These are phyloP conservation scores for Simmondsia chinensis DNA, from an alignment of 148 eudicot genomes.

Conservation along the genomic window DNA sequence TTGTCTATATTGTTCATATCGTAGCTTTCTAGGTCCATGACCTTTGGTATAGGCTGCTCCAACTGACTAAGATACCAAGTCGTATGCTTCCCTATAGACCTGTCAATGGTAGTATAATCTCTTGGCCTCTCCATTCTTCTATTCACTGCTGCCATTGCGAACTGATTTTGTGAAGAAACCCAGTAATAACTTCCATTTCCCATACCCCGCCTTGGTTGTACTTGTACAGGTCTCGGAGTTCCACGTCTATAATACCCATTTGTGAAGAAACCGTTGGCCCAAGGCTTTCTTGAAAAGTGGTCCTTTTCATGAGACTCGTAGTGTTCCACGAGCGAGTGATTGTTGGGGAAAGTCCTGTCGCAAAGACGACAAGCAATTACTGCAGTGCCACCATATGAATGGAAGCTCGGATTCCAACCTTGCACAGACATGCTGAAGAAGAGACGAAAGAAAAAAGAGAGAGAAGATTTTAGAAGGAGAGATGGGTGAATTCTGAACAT, in stretches of 20 bases:
- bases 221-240: no score
- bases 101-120: no score
- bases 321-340: constrained; percentile 17
- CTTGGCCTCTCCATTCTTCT: constrained; percentile 4
- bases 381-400: neutral
- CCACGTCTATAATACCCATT: no score
- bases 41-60: constrained; percentile 16
- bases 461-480: no score
- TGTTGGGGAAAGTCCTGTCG: constrained; percentile 3
- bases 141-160: no score
- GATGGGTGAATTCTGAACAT: no score
- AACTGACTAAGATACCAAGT: constrained; percentile 18
- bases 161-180: no score
- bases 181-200: no score
- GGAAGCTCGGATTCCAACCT: constrained; percentile 4
- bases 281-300: neutral
- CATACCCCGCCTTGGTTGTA: no score
- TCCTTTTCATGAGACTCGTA: constrained; percentile 13
- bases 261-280: no score
- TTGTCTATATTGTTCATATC: neutral
- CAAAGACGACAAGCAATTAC: constrained; percentile 21
- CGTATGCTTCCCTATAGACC: constrained; percentile 7
- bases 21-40: constrained; percentile 7
- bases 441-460: no score
- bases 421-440: constrained; percentile 14